phyloP scores from a whole-genome alignment of 192 early-diverging fungal species.

The Gamsiella multidivaricata region DNA sequence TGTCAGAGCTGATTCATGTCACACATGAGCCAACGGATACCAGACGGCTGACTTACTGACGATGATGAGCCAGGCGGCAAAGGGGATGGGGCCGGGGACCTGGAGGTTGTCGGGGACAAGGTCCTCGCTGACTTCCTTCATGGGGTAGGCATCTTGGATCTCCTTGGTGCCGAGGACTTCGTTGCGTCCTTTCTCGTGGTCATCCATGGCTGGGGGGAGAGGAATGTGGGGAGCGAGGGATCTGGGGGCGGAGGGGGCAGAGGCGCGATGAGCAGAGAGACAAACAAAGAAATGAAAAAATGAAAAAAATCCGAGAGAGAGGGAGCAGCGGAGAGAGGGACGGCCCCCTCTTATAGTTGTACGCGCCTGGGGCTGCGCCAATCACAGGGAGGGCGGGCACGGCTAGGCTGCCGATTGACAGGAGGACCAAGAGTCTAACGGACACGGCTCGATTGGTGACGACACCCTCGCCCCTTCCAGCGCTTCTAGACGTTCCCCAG shows the following conservation, averaged over 20 bases:
- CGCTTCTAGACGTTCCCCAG: neutral
- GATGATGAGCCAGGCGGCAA: slow-evolving; percentile 51
- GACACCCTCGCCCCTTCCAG: neutral
- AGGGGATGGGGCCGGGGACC: slow-evolving; percentile 48
- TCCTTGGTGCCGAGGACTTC: slow-evolving; percentile 1
- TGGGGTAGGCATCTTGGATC: neutral
- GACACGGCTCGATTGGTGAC: neutral
- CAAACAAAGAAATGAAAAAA: neutral
- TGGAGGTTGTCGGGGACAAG: slow-evolving; percentile 18
- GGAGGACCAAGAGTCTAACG: no score
- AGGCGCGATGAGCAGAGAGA: neutral
- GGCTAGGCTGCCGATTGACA: no score
- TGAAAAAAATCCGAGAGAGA: neutral
- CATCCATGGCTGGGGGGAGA: neutral
- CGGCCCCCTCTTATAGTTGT: no score
- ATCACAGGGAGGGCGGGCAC: no score
- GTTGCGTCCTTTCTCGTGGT: slow-evolving; percentile 4
- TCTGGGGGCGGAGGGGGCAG: neutral
- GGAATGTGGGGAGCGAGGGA: neutral
- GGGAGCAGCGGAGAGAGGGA: no score
- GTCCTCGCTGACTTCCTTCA: slow-evolving; percentile 22
- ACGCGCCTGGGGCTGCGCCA: no score
- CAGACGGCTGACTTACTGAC: slow-evolving; percentile 63
- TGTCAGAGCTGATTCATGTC: slow-evolving; percentile 2
- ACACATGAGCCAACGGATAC: no score